Evolutionary conservation across 495 filamentous ascomycete species (phyloP), one percentile per base, ranked within the genome.

Genomic region (Annulohypoxylon maeteangense): DNA sequence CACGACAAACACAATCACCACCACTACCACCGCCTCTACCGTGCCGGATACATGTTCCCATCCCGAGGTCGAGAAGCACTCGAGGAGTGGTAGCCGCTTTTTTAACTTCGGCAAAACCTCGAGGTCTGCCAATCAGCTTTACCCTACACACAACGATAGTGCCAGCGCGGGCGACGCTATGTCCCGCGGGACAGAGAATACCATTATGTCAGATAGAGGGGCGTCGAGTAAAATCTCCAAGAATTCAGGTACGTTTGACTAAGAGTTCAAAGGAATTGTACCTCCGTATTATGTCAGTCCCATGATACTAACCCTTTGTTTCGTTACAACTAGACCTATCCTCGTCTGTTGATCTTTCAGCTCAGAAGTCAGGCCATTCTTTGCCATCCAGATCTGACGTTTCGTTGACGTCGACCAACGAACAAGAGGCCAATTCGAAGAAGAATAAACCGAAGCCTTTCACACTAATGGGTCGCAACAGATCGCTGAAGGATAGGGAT

Each of bases 381-480:
- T 50, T 79, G 27, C 77, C 82, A 16, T 81, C 82, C 36, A 78
- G 76, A 55, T 83, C 83, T 40, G 81, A 85, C 57, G 59, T 83
- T 53, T 81, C 83, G 65, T 76, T 83, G 54, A 74, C 76, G 38
- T 80, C 80, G 7, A 75, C 81, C 8, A 48, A 59, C 34, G 82
- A 85, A 32, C 70, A 83, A 68, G 82, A 85, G 23, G 27, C 55
- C 48, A 62, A 53, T 23, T 67, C 78, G 16, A 85, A 80, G 74
- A 85, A 80, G 72, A 75, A 73, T 65, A 88, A 87, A 57, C 85
- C 86, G 1, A 87, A 87, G 42, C 81, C 85, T 14, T 88, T 88
- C 65, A 79, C 85, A 25, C 81, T 93, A 22, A 79, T 94, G 16
- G 85, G 84, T 31, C 88, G 92, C 40, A 90, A 90, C 27, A 89